Evolutionary conservation across 257 asterid genomes (phyloP).

Genomic region (Misopates orontium): DNA sequence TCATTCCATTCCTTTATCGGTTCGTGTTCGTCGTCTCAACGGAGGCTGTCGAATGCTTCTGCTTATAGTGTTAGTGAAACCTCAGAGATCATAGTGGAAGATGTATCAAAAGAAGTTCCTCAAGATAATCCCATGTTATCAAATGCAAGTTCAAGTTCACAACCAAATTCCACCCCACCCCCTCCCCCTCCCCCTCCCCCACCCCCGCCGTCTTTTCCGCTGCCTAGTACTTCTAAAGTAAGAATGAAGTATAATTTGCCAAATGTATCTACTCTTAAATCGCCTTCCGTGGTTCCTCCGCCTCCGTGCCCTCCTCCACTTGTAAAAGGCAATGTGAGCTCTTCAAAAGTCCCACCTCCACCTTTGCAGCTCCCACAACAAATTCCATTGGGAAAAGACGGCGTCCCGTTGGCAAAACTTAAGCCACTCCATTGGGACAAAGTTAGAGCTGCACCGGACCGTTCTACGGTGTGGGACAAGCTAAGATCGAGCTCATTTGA

Average conservation of each 20-base stretch:
- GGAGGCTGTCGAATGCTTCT: constrained; percentile 66
- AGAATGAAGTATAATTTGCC: constrained; percentile 25
- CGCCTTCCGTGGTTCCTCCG: constrained; percentile 43
- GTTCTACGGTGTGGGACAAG: constrained; percentile 96
- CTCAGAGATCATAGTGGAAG: constrained; percentile 35
- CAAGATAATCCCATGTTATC: constrained; percentile 6
- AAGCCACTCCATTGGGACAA: constrained; percentile 99
- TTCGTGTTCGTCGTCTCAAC: constrained; percentile 58
- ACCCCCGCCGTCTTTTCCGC: constrained; percentile 26
- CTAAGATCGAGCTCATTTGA: constrained; percentile 86
- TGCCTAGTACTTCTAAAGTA: constrained; percentile 19
- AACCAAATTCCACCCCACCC: background rate
- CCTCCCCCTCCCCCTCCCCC: constrained; percentile 14
- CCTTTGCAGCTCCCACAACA: constrained; percentile 43
- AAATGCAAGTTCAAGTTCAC: background rate
- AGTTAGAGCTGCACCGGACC: constrained; percentile 86
- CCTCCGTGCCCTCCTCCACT: constrained; percentile 68
- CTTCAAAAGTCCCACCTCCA: constrained; percentile 59
- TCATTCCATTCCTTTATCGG: constrained; percentile 74
- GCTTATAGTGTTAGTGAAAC: constrained; percentile 41
- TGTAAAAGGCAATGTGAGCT: constrained; percentile 26
- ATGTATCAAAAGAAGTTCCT: constrained; percentile 26
- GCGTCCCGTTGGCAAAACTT: constrained; percentile 73
- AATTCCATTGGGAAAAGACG: constrained; percentile 68
- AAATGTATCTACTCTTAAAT: constrained; percentile 21